phyloP scores from a whole-genome alignment of 345 rosid genomes.

The Geranium rotundifolium region DNA sequence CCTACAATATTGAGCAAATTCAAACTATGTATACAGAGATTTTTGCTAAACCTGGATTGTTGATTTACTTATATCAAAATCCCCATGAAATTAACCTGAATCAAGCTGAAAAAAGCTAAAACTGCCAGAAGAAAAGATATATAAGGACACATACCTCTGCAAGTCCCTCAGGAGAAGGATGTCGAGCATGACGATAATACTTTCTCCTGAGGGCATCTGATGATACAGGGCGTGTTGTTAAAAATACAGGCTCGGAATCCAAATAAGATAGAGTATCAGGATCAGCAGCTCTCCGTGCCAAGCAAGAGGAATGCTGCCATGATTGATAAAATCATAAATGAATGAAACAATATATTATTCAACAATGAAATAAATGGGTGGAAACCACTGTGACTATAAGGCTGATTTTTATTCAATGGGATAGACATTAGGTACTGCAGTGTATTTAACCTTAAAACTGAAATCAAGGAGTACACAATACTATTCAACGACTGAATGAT shows the following conservation, averaged over 20 bases:
- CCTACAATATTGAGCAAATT: too few relatives aligned
- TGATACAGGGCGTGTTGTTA: slow-evolving; percentile 26
- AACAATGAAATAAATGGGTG: neutral
- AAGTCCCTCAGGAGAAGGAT: slow-evolving; percentile 72
- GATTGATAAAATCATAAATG: neutral
- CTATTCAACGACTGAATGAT: neutral
- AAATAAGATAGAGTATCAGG: slow-evolving; percentile 33
- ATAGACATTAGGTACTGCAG: too few relatives aligned
- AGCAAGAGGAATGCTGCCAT: slow-evolving; percentile 37
- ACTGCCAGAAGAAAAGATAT: neutral
- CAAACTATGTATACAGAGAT: too few relatives aligned
- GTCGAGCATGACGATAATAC: slow-evolving; percentile 57
- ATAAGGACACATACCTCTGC: slow-evolving; percentile 44
- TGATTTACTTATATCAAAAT: too few relatives aligned
- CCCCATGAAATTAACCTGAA: neutral
- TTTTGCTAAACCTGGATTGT: too few relatives aligned
- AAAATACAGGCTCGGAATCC: slow-evolving; percentile 34
- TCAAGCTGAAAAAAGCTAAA: neutral
- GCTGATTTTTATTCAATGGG: too few relatives aligned
- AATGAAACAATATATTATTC: neutral
- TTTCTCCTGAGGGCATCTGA: slow-evolving; percentile 28
- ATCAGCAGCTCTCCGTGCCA: slow-evolving; percentile 28
- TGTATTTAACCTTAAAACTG: too few relatives aligned
- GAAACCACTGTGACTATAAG: slow-evolving; percentile 2
- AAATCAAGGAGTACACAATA: too few relatives aligned